Conservation (phyloP, 306 rosid genomes). For the Parietaria judaica region DNA sequence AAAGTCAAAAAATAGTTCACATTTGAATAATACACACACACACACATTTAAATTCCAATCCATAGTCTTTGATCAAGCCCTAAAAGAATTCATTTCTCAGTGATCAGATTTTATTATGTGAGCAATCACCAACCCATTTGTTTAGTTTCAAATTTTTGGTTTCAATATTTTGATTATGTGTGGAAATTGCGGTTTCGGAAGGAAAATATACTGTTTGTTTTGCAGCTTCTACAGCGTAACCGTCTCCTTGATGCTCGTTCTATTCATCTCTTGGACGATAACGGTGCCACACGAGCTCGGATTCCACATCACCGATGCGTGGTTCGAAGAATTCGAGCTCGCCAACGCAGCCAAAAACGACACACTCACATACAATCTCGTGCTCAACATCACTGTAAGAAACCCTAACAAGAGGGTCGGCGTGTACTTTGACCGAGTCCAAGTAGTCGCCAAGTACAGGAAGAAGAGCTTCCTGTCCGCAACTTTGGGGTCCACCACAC, state of each 20-base stretch:
- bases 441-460: neutral
- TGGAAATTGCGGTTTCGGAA: neutral
- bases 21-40: too few relatives aligned
- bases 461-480: neutral
- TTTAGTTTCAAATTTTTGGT: too few relatives aligned
- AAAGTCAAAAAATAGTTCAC: too few relatives aligned
- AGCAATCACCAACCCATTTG: too few relatives aligned
- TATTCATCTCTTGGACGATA: neutral
- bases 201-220: neutral
- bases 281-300: neutral
- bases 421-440: neutral
- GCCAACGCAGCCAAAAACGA: neutral
- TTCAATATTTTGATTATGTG: too few relatives aligned
- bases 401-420: conserved; percentile 1
- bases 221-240: neutral
- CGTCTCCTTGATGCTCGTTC: neutral
- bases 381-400: neutral
- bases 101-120: too few relatives aligned
- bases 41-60: too few relatives aligned
- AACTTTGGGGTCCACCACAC: neutral
- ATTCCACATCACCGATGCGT: neutral
- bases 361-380: neutral
- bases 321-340: neutral
- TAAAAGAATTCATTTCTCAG: too few relatives aligned
- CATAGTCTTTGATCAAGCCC: too few relatives aligned